phyloP scores from a whole-genome alignment of 2,329 filamentous ascomycete genomes.

The Helminthosporium solani region DNA sequence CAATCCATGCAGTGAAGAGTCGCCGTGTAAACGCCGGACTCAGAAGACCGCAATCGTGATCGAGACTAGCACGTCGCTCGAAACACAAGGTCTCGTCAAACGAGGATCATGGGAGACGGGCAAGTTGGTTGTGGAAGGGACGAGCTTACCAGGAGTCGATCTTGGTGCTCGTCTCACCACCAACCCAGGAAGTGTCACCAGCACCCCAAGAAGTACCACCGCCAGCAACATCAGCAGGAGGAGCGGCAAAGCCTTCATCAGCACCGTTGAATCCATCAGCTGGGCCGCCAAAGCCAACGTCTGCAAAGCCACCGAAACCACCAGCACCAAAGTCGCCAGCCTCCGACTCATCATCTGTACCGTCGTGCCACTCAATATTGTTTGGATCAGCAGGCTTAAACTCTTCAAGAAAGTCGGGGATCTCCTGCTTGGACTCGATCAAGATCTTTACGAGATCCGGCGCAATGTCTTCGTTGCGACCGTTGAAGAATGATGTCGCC shows the following conservation, averaged over 20 bases:
- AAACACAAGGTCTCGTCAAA: not conserved
- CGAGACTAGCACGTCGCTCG: conserved; percentile 3
- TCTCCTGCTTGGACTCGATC: conserved; percentile 71
- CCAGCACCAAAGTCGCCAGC: conserved; percentile 14
- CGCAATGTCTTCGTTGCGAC: conserved; percentile 71
- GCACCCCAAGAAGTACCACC: conserved; percentile 10
- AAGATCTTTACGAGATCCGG: conserved; percentile 76
- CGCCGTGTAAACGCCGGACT: conserved; percentile 1
- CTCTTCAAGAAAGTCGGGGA: conserved; percentile 78
- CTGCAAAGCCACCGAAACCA: conserved; percentile 7
- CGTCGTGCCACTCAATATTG: conserved; percentile 55
- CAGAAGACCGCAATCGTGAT: conserved; percentile 1
- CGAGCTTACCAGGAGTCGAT: conserved; percentile 28
- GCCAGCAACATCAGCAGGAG: conserved; percentile 10
- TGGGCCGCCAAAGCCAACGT: conserved; percentile 8
- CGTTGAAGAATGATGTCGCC: conserved; percentile 86
- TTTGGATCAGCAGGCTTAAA: conserved; percentile 61
- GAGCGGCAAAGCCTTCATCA: conserved; percentile 7
- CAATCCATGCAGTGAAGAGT: conserved; percentile 3
- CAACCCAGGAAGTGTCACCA: conserved; percentile 10
- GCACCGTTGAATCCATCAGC: conserved; percentile 11
- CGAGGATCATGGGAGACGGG: not conserved
- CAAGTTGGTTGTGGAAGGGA: not conserved
- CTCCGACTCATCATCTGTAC: conserved; percentile 44
- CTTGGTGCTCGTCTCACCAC: conserved; percentile 23